These are phyloP conservation scores for Salix purpurea DNA, from an alignment of 345 rosid species.

Conservation along the genomic window DNA sequence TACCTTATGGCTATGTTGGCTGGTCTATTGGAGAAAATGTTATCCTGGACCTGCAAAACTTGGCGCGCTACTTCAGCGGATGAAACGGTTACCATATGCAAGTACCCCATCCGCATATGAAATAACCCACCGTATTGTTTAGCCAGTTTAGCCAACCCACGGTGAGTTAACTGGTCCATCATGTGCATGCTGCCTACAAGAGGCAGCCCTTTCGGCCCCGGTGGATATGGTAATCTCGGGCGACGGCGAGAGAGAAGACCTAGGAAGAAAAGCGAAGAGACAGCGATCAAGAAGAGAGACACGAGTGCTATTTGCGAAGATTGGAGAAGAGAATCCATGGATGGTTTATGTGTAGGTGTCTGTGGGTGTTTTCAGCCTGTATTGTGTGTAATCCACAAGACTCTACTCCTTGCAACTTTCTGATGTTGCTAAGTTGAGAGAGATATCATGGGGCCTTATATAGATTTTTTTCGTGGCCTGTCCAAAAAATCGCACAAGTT, in stretches of 20 bases:
- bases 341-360: background rate
- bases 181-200: conserved; percentile 78
- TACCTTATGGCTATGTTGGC: conserved; percentile 77
- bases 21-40: conserved; percentile 77
- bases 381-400: background rate
- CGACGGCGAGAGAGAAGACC: conserved; percentile 33
- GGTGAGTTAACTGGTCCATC: conserved; percentile 93
- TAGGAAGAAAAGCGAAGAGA: conserved; percentile 44
- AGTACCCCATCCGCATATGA: conserved; percentile 71
- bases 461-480: conserved; percentile 4
- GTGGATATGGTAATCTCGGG: conserved; percentile 56
- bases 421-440: conserved; percentile 20
- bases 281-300: conserved; percentile 20
- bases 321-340: conserved; percentile 21
- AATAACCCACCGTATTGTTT: conserved; percentile 70
- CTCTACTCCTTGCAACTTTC: conserved; percentile 16
- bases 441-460: conserved; percentile 20
- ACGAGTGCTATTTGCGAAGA: conserved; percentile 2
- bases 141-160: conserved; percentile 68
- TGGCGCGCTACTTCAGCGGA: conserved; percentile 69
- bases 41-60: conserved; percentile 84
- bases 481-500: background rate
- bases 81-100: conserved; percentile 69
- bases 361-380: background rate
- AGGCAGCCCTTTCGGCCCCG: conserved; percentile 85